Base-by-base conservation (phyloP, 2,329 filamentous ascomycete species). In the Lachnellula arida region DNA sequence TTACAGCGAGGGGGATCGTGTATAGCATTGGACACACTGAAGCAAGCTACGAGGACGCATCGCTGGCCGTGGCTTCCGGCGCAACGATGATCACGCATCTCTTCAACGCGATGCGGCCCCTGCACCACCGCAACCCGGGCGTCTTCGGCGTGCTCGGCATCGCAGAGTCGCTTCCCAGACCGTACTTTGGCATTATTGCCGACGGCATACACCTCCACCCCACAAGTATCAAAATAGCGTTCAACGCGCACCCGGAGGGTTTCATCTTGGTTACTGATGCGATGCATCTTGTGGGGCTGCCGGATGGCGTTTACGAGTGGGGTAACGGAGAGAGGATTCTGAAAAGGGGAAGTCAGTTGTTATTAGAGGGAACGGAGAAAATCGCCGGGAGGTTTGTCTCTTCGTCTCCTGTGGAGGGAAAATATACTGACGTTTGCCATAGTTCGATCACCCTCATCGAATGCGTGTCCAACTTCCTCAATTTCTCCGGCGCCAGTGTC, bases 161-260 rank as follows among this genome's bases (percentile, higher is more conserved):
- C 59, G 80, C 80, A 8, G 81, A 86, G 65, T 60, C 51, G 2
- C 51, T 63, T 9, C 62, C 60, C 3, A 78, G 86, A 51, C 91
- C 91, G 0, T 96, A 81, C 71, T 97, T 93, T 70, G 92, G 92
- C 56, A 82, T 96, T 67, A 96, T 97, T 58, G 84, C 89, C 3
- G 92, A 97, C 68, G 92, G 92, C 19, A 91, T 95, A 60, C 92
- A 97, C 70, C 77, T 96, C 34, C 91, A 96, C 65, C 89, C 91
- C 0, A 92, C 90, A 1, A 89, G 88, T 0, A 84, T 96, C 72
- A 92, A 91, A 71, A 93, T 96, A 58, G 91, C 92, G 1, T 95
- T 87, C 76, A 89, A 89, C 63, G 86, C 91, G 0, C 89, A 96
- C 67, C 91, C 90, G 0, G 81, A 86, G 4, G 92, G 92, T 0